Conservation (phyloP, 352 stramenopile genomes). For the Pilasporangium apinafurcum region DNA sequence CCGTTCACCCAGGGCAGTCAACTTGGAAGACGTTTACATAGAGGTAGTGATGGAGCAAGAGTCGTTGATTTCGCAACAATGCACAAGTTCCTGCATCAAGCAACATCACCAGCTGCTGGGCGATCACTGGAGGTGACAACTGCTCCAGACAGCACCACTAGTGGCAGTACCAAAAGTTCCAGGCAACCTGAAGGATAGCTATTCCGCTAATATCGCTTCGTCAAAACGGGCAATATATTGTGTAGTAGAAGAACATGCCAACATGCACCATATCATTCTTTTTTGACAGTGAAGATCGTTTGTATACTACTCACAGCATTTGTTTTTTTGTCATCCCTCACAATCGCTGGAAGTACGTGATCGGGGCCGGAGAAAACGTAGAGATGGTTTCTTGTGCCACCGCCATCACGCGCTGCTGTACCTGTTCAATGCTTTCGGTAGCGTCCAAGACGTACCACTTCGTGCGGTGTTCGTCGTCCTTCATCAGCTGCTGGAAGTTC, state of each 20-base stretch:
- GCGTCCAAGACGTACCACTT: slow-evolving; percentile 79
- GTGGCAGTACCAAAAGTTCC: background rate
- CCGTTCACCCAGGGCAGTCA: slow-evolving; percentile 38
- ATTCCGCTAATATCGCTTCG: too few relatives aligned
- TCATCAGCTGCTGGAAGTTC: slow-evolving; percentile 77
- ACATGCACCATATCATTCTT: too few relatives aligned
- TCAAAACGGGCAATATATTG: too few relatives aligned
- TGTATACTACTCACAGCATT: too few relatives aligned
- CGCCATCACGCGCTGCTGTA: slow-evolving; percentile 52
- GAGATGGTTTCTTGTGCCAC: slow-evolving; percentile 49
- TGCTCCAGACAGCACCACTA: background rate
- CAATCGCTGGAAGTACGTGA: slow-evolving; percentile 30
- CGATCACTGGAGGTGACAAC: background rate
- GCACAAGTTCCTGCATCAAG: slow-evolving; percentile 71
- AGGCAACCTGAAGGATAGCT: too few relatives aligned
- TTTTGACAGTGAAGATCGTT: too few relatives aligned
- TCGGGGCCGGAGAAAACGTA: slow-evolving; percentile 11
- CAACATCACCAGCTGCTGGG: background rate
- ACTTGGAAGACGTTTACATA: slow-evolving; percentile 19
- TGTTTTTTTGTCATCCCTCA: slow-evolving; percentile 2
- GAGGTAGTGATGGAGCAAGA: slow-evolving; percentile 12
- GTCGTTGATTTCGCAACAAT: slow-evolving; percentile 49
- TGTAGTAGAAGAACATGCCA: too few relatives aligned
- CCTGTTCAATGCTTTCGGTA: slow-evolving; percentile 64
- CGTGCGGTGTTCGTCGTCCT: slow-evolving; percentile 5